A percentile compares a stretch with the other conserved stretches of the same genome.
Conservation (phyloP, 2,329 filamentous ascomycete genomes). For the Hymenoscyphus scutula region DNA sequence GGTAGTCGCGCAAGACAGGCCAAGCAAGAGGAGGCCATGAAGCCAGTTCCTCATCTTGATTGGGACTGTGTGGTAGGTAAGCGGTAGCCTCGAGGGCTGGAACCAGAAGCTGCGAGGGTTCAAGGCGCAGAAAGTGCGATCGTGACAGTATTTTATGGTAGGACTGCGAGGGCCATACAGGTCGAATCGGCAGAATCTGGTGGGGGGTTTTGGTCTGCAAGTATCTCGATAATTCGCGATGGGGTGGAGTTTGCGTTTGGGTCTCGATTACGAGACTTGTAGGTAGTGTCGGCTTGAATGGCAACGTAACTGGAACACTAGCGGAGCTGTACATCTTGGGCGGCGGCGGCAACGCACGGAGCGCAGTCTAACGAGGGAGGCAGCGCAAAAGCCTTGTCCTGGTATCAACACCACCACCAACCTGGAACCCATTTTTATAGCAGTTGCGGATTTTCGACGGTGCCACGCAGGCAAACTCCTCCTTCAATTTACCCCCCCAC, state of each 20-base stretch:
- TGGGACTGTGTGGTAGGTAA: slow-evolving; percentile 6
- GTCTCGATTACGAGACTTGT: background rate
- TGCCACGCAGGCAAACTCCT: background rate
- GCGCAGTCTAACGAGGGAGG: background rate
- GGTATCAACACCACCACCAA: background rate
- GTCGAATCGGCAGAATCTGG: background rate
- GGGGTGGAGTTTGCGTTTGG: slow-evolving; percentile 3
- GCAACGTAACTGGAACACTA: slow-evolving; percentile 22
- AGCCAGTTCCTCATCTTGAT: slow-evolving; percentile 54
- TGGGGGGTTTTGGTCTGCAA: background rate
- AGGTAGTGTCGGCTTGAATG: slow-evolving; percentile 12
- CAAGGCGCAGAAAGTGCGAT: slow-evolving; percentile 6
- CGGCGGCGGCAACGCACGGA: slow-evolving; percentile 5
- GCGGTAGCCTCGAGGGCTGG: slow-evolving; percentile 30
- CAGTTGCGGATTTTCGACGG: background rate
- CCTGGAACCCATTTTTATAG: background rate
- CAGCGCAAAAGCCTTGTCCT: slow-evolving; percentile 20
- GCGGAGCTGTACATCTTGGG: background rate
- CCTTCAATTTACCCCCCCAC: background rate
- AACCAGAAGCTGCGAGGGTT: background rate
- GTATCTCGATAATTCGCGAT: background rate
- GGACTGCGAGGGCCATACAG: background rate
- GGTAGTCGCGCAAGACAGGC: slow-evolving; percentile 52
- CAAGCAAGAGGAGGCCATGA: slow-evolving; percentile 50
- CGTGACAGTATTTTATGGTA: background rate